A percentile compares a stretch with the other conserved stretches of the same genome.
Conservation (phyloP, 129 eudicot genomes). For the Deinandra increscens region DNA sequence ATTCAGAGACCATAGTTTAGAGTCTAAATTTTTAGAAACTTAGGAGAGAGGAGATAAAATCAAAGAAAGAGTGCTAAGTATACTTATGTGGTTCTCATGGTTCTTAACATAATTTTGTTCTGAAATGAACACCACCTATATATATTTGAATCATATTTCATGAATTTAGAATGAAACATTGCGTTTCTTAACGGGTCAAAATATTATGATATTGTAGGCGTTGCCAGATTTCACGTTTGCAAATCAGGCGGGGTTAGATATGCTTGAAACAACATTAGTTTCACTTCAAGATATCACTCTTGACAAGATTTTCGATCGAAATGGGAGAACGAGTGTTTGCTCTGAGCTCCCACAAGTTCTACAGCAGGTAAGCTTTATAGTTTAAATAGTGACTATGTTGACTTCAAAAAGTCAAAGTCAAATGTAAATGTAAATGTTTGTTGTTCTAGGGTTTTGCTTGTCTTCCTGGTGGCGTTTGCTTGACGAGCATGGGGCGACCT, state of each 20-base stretch:
- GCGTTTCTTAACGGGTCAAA: not conserved
- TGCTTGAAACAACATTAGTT: conserved; percentile 88
- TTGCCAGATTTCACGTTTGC: conserved; percentile 84
- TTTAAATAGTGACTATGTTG: conserved; percentile 1
- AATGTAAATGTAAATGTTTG: not conserved
- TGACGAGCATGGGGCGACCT: conserved; percentile 84
- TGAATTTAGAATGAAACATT: not conserved
- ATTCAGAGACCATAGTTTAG: too few relatives aligned
- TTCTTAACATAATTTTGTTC: too few relatives aligned
- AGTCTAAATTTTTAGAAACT: too few relatives aligned
- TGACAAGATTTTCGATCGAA: conserved; percentile 74
- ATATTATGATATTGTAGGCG: conserved; percentile 45
- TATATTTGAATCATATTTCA: not conserved
- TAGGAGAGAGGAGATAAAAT: too few relatives aligned
- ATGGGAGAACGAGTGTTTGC: conserved; percentile 65
- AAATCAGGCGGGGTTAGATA: conserved; percentile 88
- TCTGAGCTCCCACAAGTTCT: conserved; percentile 76
- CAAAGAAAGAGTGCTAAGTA: too few relatives aligned
- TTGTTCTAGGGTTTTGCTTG: conserved; percentile 41
- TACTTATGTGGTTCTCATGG: too few relatives aligned
- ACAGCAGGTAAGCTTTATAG: conserved; percentile 58
- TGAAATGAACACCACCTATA: not conserved
- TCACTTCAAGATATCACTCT: conserved; percentile 84
- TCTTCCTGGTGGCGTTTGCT: conserved; percentile 71
- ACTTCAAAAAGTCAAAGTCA: not conserved